Evolutionary conservation across 176 grass and related monocot genomes (phyloP).

Genomic region (Ensete ventricosum): DNA sequence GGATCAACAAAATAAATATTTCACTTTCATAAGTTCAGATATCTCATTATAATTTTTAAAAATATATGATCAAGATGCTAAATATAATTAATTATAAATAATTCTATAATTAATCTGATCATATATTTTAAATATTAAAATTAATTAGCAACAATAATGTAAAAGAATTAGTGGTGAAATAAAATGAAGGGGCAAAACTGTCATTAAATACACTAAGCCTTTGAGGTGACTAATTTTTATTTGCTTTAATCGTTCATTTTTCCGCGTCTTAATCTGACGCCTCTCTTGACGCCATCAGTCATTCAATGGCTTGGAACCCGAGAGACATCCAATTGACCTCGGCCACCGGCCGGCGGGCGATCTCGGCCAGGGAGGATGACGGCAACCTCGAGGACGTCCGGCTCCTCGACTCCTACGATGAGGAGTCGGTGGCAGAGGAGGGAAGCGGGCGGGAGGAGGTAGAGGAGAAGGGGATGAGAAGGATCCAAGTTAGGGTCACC

Average conservation of each 20-base stretch:
- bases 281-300: neutral
- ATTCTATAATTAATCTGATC: too few species aligned
- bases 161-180: too few species aligned
- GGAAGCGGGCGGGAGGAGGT: conserved; percentile 1
- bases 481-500: conserved; percentile 57
- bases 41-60: too few species aligned
- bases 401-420: conserved; percentile 59
- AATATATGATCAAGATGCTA: too few species aligned
- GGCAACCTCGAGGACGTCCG: conserved; percentile 81
- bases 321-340: conserved; percentile 65
- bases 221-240: too few species aligned
- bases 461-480: conserved; percentile 26
- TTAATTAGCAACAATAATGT: too few species aligned
- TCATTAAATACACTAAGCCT: too few species aligned
- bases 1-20: too few species aligned
- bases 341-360: conserved; percentile 14
- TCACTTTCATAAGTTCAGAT: too few species aligned
- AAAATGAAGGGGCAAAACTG: too few species aligned
- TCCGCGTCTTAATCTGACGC: neutral
- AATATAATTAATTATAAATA: too few species aligned
- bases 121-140: too few species aligned
- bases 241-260: neutral
- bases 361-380: conserved; percentile 7
- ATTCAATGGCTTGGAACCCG: conserved; percentile 24
- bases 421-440: conserved; percentile 30